These are phyloP conservation scores for Vitis amurensis DNA, from an alignment of 164 flowering plant species.

Conservation along the genomic window DNA sequence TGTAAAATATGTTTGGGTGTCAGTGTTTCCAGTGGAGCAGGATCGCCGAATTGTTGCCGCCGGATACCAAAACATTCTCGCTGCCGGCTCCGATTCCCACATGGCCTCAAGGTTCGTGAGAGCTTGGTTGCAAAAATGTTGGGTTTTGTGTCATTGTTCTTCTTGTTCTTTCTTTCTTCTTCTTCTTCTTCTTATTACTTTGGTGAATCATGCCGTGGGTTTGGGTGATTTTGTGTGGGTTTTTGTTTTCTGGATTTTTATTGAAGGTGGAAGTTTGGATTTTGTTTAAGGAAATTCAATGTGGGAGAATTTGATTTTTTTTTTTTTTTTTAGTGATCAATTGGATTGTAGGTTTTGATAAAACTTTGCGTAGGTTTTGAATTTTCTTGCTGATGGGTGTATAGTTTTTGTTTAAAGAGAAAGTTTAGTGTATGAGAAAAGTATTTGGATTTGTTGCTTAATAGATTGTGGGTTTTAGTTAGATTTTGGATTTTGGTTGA, in stretches of 20 bases:
- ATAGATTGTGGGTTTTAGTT: neutral
- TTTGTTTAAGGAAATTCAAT: neutral
- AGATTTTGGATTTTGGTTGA: neutral
- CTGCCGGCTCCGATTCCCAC: slow-evolving; percentile 44
- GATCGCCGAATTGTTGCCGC: slow-evolving; percentile 11
- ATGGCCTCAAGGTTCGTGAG: slow-evolving; percentile 42
- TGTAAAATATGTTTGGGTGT: slow-evolving; percentile 37
- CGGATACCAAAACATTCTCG: slow-evolving; percentile 31
- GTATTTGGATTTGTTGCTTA: too few relatives aligned
- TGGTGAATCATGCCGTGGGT: neutral
- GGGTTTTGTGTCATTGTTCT: neutral
- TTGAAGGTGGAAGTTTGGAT: neutral
- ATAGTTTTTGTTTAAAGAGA: too few relatives aligned
- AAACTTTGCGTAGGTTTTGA: too few relatives aligned
- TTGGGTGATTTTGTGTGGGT: neutral
- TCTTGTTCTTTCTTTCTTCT: neutral
- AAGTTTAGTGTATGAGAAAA: too few relatives aligned
- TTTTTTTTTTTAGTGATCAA: too few relatives aligned
- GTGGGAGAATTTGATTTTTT: too few relatives aligned
- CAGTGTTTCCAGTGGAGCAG: slow-evolving; percentile 37
- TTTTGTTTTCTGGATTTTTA: neutral
- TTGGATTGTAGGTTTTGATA: too few relatives aligned
- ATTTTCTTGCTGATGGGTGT: too few relatives aligned
- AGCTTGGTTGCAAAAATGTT: neutral
- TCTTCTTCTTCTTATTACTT: neutral